Percentiles rank a stretch among this genome's conserved stretches.
phyloP scores from a whole-genome alignment of 371 early-diverging fungal genomes.

The Mucor indicus region DNA sequence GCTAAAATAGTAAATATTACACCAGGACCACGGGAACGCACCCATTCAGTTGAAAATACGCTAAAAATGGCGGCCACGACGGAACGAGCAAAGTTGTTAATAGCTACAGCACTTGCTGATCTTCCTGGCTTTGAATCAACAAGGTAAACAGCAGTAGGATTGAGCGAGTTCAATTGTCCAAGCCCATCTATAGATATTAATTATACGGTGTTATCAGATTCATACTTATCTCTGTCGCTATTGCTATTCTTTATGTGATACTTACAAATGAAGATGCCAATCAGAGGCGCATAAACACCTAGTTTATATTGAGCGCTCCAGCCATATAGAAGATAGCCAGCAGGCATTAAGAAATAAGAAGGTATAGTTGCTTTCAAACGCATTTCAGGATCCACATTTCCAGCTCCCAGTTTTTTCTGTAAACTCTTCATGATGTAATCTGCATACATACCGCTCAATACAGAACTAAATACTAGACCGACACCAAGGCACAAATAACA shows the following conservation, averaged over 20 bases:
- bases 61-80: conserved; percentile 32
- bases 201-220: not conserved
- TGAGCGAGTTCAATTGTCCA: conserved; percentile 35
- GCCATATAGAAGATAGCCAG: conserved; percentile 52
- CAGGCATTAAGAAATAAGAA: conserved; percentile 48
- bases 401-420: conserved; percentile 1
- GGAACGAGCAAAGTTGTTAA: conserved; percentile 45
- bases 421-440: conserved; percentile 40
- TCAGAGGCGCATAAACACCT: conserved; percentile 44
- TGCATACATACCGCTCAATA: conserved; percentile 44
- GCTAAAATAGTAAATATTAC: conserved; percentile 22
- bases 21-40: conserved; percentile 21
- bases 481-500: conserved; percentile 46
- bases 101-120: conserved; percentile 53
- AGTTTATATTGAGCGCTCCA: conserved; percentile 40
- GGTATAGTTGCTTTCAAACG: conserved; percentile 40
- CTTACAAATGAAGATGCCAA: conserved; percentile 52
- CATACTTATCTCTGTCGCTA: not conserved
- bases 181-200: conserved; percentile 19
- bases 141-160: conserved; percentile 49
- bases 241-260: conserved; percentile 2
- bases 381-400: conserved; percentile 33
- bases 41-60: conserved; percentile 19
- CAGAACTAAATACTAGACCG: conserved; percentile 45
- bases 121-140: conserved; percentile 55